Conservation (phyloP, 768 basidiomycete species). For the Agrocybe pediades region DNA sequence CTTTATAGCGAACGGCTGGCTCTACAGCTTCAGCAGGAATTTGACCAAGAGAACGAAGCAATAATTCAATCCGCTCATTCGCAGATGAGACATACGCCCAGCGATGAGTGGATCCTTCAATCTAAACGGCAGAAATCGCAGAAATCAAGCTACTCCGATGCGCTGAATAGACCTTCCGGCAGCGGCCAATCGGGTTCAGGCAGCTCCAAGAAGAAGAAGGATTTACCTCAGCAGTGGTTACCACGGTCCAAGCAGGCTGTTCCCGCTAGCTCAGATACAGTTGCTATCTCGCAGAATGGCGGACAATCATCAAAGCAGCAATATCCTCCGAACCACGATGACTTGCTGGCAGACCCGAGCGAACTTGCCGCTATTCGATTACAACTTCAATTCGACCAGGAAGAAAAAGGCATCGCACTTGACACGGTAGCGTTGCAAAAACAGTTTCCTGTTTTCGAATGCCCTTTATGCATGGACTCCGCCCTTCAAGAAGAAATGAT, state of each 20-base stretch:
- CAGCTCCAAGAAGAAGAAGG: too few species aligned
- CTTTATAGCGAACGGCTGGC: background rate
- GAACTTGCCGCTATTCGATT: background rate
- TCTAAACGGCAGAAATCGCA: background rate
- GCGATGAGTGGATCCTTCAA: background rate
- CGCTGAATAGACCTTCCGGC: background rate
- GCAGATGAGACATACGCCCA: background rate
- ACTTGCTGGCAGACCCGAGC: background rate
- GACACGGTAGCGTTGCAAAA: background rate
- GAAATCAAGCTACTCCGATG: background rate
- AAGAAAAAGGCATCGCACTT: constrained; percentile 4
- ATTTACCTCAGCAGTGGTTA: background rate
- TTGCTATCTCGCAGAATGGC: background rate
- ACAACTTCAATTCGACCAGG: constrained; percentile 12
- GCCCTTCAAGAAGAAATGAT: constrained; percentile 16
- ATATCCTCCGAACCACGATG: background rate
- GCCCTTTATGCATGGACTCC: constrained; percentile 58
- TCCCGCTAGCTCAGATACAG: background rate
- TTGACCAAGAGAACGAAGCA: background rate
- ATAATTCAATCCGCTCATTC: background rate
- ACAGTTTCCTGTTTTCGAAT: constrained; percentile 40
- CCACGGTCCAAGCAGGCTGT: background rate
- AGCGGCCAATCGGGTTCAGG: background rate
- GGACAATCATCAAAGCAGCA: background rate
- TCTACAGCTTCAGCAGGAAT: background rate